Base-by-base conservation (phyloP, 2,329 filamentous ascomycete genomes). In the Chaetomium sp. region DNA sequence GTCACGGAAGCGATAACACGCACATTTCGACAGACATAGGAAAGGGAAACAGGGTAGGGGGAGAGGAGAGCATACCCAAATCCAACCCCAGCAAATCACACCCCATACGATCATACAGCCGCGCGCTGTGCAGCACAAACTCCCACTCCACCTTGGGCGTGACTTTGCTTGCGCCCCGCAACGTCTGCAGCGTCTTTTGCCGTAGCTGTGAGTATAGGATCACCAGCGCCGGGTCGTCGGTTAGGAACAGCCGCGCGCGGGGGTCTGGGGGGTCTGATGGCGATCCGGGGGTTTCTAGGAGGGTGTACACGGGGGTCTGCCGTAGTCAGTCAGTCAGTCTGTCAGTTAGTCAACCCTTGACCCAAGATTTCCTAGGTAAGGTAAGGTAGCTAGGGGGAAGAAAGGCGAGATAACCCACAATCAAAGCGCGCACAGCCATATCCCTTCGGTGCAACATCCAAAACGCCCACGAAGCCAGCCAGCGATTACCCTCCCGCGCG, bases 391-490 rank as follows among this genome's bases (percentile, higher is more conserved):
- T n/a, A n/a, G n/a, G n/a, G n/a, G n/a, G n/a, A 5, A 12, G 47
- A 11, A 37, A 14, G 10, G 41, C 6, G 9, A 6, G 14, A 37
- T 36, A 14, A 44, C 85, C 76, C 72, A 90, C 87, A 63, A 95
- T 87, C 3, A 99, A 76, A 6, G 87, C 84, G 52, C 89, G 83
- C 6, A 96, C 90, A 5, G 92, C 88, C 77, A 91, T 88, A 62
- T 95, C 88, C 58, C 86, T 83, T 59, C 88, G 81, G 40, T 84
- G 84, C 5, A 97, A 78, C 79, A 96, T 89, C 87, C 90, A 95
- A 68, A 96, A 96, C 2, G 89, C 89, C 94, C 94, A 99, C 0
- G 88, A 94, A 9, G 91, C 89, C 56, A 96, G 81, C 92, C 94
- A 99, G 55, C 92, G 81, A 67, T 99, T 92, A 2, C 90, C 90